phyloP scores from a whole-genome alignment of 139 green algal species.

The Pseudopediastrum boryanum region DNA sequence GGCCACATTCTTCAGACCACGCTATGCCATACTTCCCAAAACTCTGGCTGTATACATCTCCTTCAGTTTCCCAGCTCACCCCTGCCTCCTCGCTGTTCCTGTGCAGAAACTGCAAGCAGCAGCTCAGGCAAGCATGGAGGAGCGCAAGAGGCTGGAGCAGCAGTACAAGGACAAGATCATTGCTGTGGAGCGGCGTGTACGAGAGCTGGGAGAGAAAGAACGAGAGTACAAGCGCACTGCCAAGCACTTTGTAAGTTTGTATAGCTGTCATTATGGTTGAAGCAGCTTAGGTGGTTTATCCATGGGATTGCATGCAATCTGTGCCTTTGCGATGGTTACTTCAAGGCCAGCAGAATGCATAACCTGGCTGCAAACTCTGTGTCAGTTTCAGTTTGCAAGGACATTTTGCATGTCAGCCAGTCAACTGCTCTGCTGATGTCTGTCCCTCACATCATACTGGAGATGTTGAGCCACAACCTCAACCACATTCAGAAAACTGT shows the following conservation, averaged over 20 bases:
- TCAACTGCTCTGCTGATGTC: not conserved
- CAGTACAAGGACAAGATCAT: constrained; percentile 73
- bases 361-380: too few relatives aligned
- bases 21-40: too few relatives aligned
- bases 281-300: too few relatives aligned
- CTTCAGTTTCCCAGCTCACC: not conserved
- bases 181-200: constrained; percentile 60
- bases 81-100: not conserved
- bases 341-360: too few relatives aligned
- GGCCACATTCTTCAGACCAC: too few relatives aligned
- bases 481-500: not conserved
- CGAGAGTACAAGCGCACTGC: constrained; percentile 14
- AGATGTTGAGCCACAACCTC: not conserved
- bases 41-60: not conserved
- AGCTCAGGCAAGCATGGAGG: constrained; percentile 58
- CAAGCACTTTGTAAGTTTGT: constrained; percentile 23
- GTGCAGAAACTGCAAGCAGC: constrained; percentile 65
- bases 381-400: too few relatives aligned
- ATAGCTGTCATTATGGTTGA: not conserved
- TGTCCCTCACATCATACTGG: not conserved
- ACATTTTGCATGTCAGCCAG: not conserved
- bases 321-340: too few relatives aligned
- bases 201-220: constrained; percentile 42
- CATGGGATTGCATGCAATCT: not conserved
- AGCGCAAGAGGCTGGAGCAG: constrained; percentile 63